Conservation (phyloP, 1,284 basidiomycete species). For the Abortiporus biennis region DNA sequence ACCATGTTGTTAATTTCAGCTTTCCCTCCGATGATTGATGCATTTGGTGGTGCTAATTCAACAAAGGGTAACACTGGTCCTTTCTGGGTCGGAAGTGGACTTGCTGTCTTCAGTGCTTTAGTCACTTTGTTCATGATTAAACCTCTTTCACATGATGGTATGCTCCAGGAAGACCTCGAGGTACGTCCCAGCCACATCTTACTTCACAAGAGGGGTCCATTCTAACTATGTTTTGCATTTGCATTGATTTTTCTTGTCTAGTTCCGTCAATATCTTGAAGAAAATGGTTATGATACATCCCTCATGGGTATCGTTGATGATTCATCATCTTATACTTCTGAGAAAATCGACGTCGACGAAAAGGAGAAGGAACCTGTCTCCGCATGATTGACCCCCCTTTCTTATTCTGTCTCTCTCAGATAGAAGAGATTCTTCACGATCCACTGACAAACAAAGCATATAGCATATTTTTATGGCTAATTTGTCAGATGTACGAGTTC, state of each 20-base stretch:
- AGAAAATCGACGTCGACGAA: too few species aligned
- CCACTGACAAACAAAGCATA: too few species aligned
- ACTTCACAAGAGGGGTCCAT: background rate
- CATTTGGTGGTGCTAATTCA: slow-evolving; percentile 49
- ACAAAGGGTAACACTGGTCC: slow-evolving; percentile 68
- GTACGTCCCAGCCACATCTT: too few species aligned
- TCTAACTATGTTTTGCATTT: background rate
- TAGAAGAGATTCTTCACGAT: too few species aligned
- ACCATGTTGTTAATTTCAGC: too few species aligned
- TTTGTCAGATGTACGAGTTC: too few species aligned
- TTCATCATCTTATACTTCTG: too few species aligned
- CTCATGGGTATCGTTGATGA: slow-evolving; percentile 8
- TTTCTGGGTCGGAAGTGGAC: slow-evolving; percentile 74
- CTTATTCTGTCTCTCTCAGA: too few species aligned
- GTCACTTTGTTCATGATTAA: slow-evolving; percentile 73
- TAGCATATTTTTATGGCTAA: too few species aligned
- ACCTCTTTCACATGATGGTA: slow-evolving; percentile 73
- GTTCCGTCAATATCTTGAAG: slow-evolving; percentile 79
- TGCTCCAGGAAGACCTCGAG: slow-evolving; percentile 63
- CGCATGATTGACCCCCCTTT: too few species aligned
- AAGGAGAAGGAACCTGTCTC: too few species aligned
- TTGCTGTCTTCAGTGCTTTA: slow-evolving; percentile 76
- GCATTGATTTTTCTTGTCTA: too few species aligned
- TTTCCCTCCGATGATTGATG: slow-evolving; percentile 50
- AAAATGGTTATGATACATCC: slow-evolving; percentile 67